Evolutionary conservation across 768 basidiomycete species (phyloP).

Genomic region (Xerocomellus chrysenteron): DNA sequence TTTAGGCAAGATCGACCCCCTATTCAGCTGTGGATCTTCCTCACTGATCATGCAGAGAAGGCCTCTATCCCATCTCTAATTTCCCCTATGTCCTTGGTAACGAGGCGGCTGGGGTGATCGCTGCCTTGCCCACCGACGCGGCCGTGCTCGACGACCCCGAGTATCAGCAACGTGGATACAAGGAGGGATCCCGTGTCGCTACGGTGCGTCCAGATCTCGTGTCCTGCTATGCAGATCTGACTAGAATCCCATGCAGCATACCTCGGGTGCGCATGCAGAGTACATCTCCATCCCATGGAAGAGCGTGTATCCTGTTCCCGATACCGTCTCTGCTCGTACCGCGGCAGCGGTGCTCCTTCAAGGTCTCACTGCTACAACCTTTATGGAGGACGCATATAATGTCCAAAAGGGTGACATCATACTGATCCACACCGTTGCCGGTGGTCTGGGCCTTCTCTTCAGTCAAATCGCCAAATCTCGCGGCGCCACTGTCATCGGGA

Average conservation of each 20-base stretch:
- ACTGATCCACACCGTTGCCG: conserved; percentile 88
- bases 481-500: conserved; percentile 91
- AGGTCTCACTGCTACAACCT: conserved; percentile 73
- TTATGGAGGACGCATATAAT: conserved; percentile 82
- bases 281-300: conserved; percentile 69
- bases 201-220: conserved; percentile 46
- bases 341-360: conserved; percentile 74
- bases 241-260: conserved; percentile 36
- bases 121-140: conserved; percentile 68
- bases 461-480: conserved; percentile 66
- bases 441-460: conserved; percentile 75
- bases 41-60: conserved; percentile 42
- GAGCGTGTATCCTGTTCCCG: conserved; percentile 63
- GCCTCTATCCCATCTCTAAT: conserved; percentile 56
- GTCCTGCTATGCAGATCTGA: not conserved
- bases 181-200: conserved; percentile 72
- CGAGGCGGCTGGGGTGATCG: conserved; percentile 77
- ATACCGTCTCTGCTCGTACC: conserved; percentile 50
- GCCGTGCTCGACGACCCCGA: conserved; percentile 57
- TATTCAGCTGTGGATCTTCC: not conserved
- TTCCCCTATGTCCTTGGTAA: conserved; percentile 73
- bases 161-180: conserved; percentile 62
- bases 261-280: conserved; percentile 59
- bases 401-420: conserved; percentile 79
- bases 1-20: conserved; percentile 48